Evolutionary conservation across 495 filamentous ascomycete species (phyloP), one percentile per base, ranked within the genome.

Genomic region (Acidiella bohemica): DNA sequence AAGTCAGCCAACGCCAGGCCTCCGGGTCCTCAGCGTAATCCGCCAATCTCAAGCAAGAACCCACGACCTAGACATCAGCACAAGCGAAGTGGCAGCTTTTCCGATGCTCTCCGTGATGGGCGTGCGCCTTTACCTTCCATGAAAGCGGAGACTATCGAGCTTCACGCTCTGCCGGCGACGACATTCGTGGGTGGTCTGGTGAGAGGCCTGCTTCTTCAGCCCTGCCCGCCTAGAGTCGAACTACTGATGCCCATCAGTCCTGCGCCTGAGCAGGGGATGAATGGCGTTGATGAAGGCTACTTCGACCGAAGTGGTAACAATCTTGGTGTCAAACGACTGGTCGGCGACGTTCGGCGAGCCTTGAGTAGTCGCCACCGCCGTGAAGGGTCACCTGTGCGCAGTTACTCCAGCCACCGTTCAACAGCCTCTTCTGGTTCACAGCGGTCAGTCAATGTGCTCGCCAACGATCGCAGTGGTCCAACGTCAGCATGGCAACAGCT

Each of bases 281-380:
- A 8, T 11, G 23, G 17, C 3, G 13, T 46, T 2, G 30, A 36
- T 13, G 41, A 41, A 11, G 39, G 16, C 37, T 37, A 41, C 22
- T 44, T 49, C 22, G 45, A 42, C 14, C 38, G 32, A n/a, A n/a
- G 14, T n/a, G 31, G 14, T 1, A 36, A 44, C 11, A 81, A 62
- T 36, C 73, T 75, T 10, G 76, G 84, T 1, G 78, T 96, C 66
- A 84, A 77, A 58, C 90, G 76, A 47, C 65, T 96, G 2, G 67
- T 97, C 32, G 87, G 87, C 0, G 85, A 80, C 45, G 83, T 96
- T 24, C 79, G 83, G 30, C 81, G 88, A 25, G 88, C 78, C n/a
- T 58, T 95, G 34, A 83, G 86, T 50, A 83, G 72, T 28, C 80
- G 75, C 31, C 51, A 53, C 33, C 42, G 46, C 3, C 32, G 14